phyloP scores from a whole-genome alignment of 805 yeast species.

The Kazachstania psychrophila region DNA sequence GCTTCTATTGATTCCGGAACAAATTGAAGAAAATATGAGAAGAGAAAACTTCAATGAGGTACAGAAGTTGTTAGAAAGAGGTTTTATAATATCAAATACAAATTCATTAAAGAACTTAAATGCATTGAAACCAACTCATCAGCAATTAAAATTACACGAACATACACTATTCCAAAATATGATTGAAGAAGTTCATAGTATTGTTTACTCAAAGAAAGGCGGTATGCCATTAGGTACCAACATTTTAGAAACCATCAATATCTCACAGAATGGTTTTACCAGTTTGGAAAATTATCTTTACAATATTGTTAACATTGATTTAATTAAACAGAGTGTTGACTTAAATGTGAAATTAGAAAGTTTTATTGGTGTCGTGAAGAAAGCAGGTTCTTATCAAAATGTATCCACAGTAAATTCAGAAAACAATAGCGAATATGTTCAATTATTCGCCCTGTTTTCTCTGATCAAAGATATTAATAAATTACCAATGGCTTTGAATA shows the following conservation, averaged over 20 bases:
- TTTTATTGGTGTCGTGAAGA: slow-evolving; percentile 17
- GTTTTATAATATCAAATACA: slow-evolving; percentile 38
- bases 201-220: slow-evolving; percentile 48
- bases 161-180: slow-evolving; percentile 58
- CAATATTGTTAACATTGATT: slow-evolving; percentile 50
- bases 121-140: slow-evolving; percentile 42
- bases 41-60: slow-evolving; percentile 62
- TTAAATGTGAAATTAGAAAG: slow-evolving; percentile 30
- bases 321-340: slow-evolving; percentile 39
- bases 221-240: slow-evolving; percentile 10
- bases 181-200: slow-evolving; percentile 65
- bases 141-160: slow-evolving; percentile 46
- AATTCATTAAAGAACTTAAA: slow-evolving; percentile 50
- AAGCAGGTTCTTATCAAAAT: slow-evolving; percentile 1
- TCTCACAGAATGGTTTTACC: slow-evolving; percentile 26
- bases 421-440: slow-evolving; percentile 24
- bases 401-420: neutral
- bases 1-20: slow-evolving; percentile 48
- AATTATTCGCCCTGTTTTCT: slow-evolving; percentile 39
- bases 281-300: slow-evolving; percentile 46
- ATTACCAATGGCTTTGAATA: slow-evolving; percentile 47
- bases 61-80: slow-evolving; percentile 42
- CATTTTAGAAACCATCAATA: slow-evolving; percentile 18
- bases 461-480: slow-evolving; percentile 54
- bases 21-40: slow-evolving; percentile 57